Evolutionary conservation across 306 rosid species (phyloP), one percentile per base, ranked within the genome.

Genomic region (Cyclanthera cordifolia): DNA sequence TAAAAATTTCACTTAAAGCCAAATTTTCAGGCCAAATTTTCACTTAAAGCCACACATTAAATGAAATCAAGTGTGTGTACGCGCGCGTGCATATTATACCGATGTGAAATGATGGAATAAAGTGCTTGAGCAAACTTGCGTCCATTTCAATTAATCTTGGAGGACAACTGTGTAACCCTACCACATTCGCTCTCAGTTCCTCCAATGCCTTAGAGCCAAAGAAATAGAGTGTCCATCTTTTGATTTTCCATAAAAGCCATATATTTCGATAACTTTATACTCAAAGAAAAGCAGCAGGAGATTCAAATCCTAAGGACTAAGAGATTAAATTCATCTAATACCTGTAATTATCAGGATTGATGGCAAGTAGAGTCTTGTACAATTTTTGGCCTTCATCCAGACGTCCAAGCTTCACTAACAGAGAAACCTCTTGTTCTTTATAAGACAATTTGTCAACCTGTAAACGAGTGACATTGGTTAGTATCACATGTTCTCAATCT

Each of bases 291-390:
- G 53, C 43, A 66, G 21, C 53, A 6, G 27, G n/a, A 57, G 64
- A 48, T 39, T 2, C 14, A 66, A 47, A 25, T 49, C 27, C 34
- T 6, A 73, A 64, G 24, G 55, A 28, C 15, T 16, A 71, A 61
- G 46, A 79, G 67, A 47, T 6, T 30, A 46, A 75, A 21, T 6
- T 45, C 7, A 37, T 49, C n/a, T 17, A 58, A 78, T 77, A 94
- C 99, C 96, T 73, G 76, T 93, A 93, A 75, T 93, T 88, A 85
- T 93, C 99, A 48, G 96, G 96, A 79, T 93, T 93, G 88, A 86
- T 82, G 74, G 90, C 79, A 78, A 93, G 99, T 77, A 93, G 78
- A 53, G 57, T 71, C 77, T 68, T 80, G 79, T 86, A 87, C 75
- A 93, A 72, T n/a, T 81, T 67, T 72, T 84, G 87, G 2, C 83